These are phyloP conservation scores for Pseudogymnoascus pannorum DNA, from an alignment of 2,329 filamentous ascomycete species.

Conservation along the genomic window DNA sequence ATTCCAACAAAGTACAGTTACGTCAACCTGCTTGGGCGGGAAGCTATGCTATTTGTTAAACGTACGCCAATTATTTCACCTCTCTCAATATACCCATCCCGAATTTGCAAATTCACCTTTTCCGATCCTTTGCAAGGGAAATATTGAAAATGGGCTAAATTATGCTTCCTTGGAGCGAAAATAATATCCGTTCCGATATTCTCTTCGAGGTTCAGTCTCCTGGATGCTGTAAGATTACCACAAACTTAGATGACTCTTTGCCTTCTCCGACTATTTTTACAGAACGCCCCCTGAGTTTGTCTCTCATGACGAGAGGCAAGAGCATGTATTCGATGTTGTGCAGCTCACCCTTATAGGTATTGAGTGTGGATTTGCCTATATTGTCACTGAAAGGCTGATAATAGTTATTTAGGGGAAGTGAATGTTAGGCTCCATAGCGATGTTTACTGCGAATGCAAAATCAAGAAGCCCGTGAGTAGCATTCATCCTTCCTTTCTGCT, in stretches of 20 bases:
- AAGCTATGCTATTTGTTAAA: too few relatives aligned
- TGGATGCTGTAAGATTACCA: not conserved
- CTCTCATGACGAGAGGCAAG: not conserved
- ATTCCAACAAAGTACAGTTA: too few relatives aligned
- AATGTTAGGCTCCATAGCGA: not conserved
- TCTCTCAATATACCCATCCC: not conserved
- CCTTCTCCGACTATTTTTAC: conserved; percentile 2
- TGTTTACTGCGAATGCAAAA: not conserved
- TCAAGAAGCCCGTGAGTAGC: conserved; percentile 4
- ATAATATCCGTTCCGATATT: not conserved
- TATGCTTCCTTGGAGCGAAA: not conserved
- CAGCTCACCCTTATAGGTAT: not conserved
- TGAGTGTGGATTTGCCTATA: not conserved
- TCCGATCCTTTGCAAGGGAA: not conserved
- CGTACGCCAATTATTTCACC: too few relatives aligned
- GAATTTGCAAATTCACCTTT: not conserved
- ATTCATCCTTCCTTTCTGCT: too few relatives aligned
- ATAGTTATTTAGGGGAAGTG: not conserved
- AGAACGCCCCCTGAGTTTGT: not conserved
- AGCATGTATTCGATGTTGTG: not conserved
- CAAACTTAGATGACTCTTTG: not conserved
- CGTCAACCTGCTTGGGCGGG: too few relatives aligned
- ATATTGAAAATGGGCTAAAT: too few relatives aligned
- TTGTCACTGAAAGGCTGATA: not conserved
- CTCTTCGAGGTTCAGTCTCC: not conserved